Evolutionary conservation across 306 rosid genomes (phyloP).

Genomic region (Cucumis hystrix): DNA sequence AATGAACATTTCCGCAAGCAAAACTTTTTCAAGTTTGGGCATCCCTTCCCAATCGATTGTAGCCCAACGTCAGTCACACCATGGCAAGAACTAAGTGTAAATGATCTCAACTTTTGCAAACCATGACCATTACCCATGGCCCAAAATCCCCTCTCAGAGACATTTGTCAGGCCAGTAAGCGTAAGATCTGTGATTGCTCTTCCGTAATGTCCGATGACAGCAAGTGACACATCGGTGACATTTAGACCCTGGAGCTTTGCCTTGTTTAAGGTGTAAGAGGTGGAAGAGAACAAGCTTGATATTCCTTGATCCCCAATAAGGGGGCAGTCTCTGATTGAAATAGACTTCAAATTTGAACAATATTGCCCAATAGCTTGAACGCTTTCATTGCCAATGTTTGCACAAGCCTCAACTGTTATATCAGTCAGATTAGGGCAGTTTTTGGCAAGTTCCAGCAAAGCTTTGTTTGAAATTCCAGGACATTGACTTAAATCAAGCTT

Average conservation of each 20-base stretch:
- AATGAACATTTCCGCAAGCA: constrained; percentile 49
- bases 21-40: constrained; percentile 70
- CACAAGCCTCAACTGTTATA: constrained; percentile 64
- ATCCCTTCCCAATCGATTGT: constrained; percentile 68
- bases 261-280: constrained; percentile 41
- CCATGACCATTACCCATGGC: constrained; percentile 80
- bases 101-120: constrained; percentile 61
- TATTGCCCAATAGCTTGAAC: constrained; percentile 58
- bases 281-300: constrained; percentile 41
- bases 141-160: constrained; percentile 86
- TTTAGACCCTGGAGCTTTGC: constrained; percentile 63
- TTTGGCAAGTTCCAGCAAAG: constrained; percentile 52
- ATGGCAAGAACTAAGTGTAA: constrained; percentile 46
- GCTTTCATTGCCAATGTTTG: constrained; percentile 65
- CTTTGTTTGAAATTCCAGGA: constrained; percentile 54
- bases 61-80: constrained; percentile 73
- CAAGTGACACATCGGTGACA: constrained; percentile 71
- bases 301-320: constrained; percentile 74
- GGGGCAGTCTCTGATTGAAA: constrained; percentile 52
- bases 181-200: constrained; percentile 47
- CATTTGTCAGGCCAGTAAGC: constrained; percentile 48
- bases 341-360: constrained; percentile 51
- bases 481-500: constrained; percentile 66
- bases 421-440: constrained; percentile 63
- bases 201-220: constrained; percentile 86